These are phyloP conservation scores for Aspergillus kassunensis DNA, from an alignment of 495 filamentous ascomycete genomes.

Conservation along the genomic window DNA sequence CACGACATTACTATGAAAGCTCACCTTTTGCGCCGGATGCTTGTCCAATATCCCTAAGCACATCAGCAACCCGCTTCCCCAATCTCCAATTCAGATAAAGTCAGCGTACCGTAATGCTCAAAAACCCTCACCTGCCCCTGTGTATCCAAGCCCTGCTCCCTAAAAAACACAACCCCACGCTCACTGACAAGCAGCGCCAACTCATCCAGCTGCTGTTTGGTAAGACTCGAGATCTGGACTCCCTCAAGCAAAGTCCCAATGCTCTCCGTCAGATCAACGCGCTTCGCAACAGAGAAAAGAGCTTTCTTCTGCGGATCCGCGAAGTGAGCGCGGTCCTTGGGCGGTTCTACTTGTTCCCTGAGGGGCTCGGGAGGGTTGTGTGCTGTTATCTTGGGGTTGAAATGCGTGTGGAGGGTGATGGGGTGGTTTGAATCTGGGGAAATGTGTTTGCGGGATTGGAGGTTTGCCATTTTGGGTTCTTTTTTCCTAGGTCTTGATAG, in stretches of 20 bases:
- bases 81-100: not conserved
- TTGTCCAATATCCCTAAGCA: conserved; percentile 33
- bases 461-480: conserved; percentile 11
- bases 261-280: conserved; percentile 48
- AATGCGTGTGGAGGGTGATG: conserved; percentile 18
- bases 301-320: conserved; percentile 50
- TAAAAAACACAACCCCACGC: conserved; percentile 41
- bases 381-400: conserved; percentile 41
- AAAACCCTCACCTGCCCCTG: conserved; percentile 48
- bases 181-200: conserved; percentile 41
- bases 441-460: conserved; percentile 22
- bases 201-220: conserved; percentile 37
- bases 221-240: conserved; percentile 42
- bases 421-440: conserved; percentile 19
- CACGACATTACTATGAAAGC: no score
- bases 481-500: no score
- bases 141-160: conserved; percentile 48
- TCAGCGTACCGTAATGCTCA: conserved; percentile 45
- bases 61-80: no score
- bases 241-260: conserved; percentile 43
- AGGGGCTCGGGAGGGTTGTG: conserved; percentile 44
- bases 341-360: conserved; percentile 37
- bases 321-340: conserved; percentile 45
- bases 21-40: conserved; percentile 46
- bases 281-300: conserved; percentile 42